phyloP scores from a whole-genome alignment of 495 filamentous ascomycete genomes.

The Ramalina peruviana region DNA sequence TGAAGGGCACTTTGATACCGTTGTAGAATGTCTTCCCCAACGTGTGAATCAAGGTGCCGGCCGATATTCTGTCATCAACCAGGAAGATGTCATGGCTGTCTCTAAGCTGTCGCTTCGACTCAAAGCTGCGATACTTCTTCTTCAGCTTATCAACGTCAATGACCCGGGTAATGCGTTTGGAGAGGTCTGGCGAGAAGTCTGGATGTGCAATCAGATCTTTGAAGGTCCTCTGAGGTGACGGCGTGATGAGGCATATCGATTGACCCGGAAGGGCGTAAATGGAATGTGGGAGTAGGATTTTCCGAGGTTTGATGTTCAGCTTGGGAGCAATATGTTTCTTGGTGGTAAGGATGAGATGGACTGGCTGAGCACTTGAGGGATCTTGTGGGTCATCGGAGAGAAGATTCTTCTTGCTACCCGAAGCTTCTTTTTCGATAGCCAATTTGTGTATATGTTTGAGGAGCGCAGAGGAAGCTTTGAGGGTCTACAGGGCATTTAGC shows the following conservation, averaged over 20 bases:
- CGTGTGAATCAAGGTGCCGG: constrained; percentile 56
- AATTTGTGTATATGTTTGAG: constrained; percentile 63
- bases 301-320: constrained; percentile 65
- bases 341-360: constrained; percentile 79
- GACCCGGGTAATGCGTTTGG: constrained; percentile 61
- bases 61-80: constrained; percentile 60
- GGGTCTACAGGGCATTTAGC: constrained; percentile 32
- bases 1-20: constrained; percentile 71
- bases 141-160: constrained; percentile 74
- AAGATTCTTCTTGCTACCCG: constrained; percentile 55
- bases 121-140: constrained; percentile 73
- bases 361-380: constrained; percentile 41
- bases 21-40: constrained; percentile 86
- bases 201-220: constrained; percentile 72
- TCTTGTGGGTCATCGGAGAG: constrained; percentile 46
- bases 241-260: constrained; percentile 71
- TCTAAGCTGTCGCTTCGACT: constrained; percentile 70
- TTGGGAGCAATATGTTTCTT: constrained; percentile 75
- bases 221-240: constrained; percentile 75
- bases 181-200: constrained; percentile 58
- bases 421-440: constrained; percentile 39
- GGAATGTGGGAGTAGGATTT: constrained; percentile 51
- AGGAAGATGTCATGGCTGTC: constrained; percentile 79
- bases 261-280: constrained; percentile 46
- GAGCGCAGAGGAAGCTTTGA: constrained; percentile 71